Evolutionary conservation across 345 rosid species (phyloP).

Genomic region (Syzygium grande): DNA sequence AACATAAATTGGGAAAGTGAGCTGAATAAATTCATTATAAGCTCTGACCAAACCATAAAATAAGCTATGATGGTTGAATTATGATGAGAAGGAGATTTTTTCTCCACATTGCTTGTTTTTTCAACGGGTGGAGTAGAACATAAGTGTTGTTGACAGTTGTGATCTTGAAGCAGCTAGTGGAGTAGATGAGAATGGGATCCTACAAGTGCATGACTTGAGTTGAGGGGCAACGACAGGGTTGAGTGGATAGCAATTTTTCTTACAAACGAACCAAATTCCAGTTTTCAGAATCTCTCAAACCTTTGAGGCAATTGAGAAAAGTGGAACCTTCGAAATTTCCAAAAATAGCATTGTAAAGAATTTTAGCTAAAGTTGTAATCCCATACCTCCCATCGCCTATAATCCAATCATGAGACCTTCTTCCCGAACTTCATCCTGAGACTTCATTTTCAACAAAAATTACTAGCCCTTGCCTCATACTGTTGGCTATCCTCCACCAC

Average conservation of each 20-base stretch:
- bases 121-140: background rate
- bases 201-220: background rate
- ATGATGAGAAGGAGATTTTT: background rate
- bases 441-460: background rate
- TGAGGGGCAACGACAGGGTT: background rate
- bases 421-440: background rate
- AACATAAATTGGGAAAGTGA: background rate
- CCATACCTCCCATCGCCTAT: background rate
- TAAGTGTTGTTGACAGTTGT: background rate
- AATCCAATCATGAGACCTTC: background rate
- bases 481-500: background rate
- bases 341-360: background rate
- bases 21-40: background rate
- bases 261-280: background rate
- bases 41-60: background rate
- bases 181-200: background rate
- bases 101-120: background rate
- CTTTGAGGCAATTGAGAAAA: background rate
- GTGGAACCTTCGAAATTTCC: background rate
- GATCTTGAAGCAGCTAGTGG: background rate
- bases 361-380: background rate
- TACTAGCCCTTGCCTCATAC: background rate
- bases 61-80: background rate
- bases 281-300: background rate
- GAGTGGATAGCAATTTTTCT: background rate